These are phyloP conservation scores for Brassica incana DNA, from an alignment of 345 rosid species.

Conservation along the genomic window DNA sequence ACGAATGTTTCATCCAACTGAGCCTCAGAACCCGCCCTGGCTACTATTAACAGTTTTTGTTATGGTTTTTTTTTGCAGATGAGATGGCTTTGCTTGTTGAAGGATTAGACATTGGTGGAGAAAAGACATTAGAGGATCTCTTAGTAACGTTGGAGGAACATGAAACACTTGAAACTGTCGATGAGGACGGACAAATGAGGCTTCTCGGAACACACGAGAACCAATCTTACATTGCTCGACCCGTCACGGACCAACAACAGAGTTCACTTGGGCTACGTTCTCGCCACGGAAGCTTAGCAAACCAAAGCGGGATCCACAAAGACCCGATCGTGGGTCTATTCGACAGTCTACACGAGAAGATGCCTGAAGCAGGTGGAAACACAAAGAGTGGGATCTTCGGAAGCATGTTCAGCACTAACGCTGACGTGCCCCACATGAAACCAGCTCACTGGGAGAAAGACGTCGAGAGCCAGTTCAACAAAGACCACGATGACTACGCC, in stretches of 20 bases:
- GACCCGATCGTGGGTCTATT: slow-evolving; percentile 93
- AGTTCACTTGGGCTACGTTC: slow-evolving; percentile 68
- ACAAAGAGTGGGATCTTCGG: slow-evolving; percentile 76
- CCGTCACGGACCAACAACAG: slow-evolving; percentile 82
- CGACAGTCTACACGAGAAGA: slow-evolving; percentile 88
- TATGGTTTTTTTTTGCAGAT: slow-evolving; percentile 42
- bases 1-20: not conserved
- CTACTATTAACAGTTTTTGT: not conserved
- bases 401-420: slow-evolving; percentile 83
- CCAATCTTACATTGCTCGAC: slow-evolving; percentile 85
- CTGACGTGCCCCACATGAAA: slow-evolving; percentile 51
- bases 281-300: slow-evolving; percentile 83
- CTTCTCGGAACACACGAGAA: slow-evolving; percentile 80
- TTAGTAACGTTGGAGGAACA: slow-evolving; percentile 69
- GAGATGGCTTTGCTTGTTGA: slow-evolving; percentile 97
- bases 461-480: slow-evolving; percentile 61
- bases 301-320: slow-evolving; percentile 64
- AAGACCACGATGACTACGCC: slow-evolving; percentile 64
- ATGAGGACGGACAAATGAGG: slow-evolving; percentile 67
- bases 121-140: slow-evolving; percentile 84
- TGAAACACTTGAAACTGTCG: slow-evolving; percentile 53
- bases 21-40: not conserved
- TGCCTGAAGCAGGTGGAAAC: slow-evolving; percentile 83
- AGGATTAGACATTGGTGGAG: slow-evolving; percentile 94
- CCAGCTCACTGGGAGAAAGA: slow-evolving; percentile 72